These are phyloP conservation scores for Dinochytrium kinnereticum DNA, from an alignment of 371 early-diverging fungal genomes.

Conservation along the genomic window DNA sequence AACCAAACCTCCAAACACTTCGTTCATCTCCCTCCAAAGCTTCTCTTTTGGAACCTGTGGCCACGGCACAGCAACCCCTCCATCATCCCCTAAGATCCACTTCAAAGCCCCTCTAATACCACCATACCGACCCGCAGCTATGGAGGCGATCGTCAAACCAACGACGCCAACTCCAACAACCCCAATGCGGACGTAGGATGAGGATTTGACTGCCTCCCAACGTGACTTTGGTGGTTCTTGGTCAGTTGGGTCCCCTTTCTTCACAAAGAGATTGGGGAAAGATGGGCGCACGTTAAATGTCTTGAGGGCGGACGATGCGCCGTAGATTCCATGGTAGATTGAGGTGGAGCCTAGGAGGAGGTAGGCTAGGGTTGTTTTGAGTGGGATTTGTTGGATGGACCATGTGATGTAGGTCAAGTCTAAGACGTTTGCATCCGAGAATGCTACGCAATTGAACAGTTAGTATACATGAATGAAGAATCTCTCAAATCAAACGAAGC, in stretches of 20 bases:
- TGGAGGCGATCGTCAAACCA: neutral
- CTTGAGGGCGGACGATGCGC: neutral
- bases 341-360: neutral
- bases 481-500: no score
- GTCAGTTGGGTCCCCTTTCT: neutral
- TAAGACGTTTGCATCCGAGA: conserved; percentile 32
- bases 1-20: neutral
- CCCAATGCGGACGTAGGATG: neutral
- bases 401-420: conserved; percentile 33
- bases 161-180: neutral
- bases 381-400: neutral
- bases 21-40: conserved; percentile 10
- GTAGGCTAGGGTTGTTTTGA: neutral
- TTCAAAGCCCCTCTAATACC: neutral
- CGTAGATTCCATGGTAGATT: neutral
- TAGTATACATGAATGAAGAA: no score
- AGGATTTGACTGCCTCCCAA: neutral
- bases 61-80: neutral
- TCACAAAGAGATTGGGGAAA: neutral
- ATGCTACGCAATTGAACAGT: no score
- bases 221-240: neutral
- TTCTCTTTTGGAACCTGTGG: neutral
- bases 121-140: neutral
- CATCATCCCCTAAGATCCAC: neutral
- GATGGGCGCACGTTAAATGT: neutral